Evolutionary conservation across 495 filamentous ascomycete species (phyloP).

Genomic region (Astrothelium subdiscretum): DNA sequence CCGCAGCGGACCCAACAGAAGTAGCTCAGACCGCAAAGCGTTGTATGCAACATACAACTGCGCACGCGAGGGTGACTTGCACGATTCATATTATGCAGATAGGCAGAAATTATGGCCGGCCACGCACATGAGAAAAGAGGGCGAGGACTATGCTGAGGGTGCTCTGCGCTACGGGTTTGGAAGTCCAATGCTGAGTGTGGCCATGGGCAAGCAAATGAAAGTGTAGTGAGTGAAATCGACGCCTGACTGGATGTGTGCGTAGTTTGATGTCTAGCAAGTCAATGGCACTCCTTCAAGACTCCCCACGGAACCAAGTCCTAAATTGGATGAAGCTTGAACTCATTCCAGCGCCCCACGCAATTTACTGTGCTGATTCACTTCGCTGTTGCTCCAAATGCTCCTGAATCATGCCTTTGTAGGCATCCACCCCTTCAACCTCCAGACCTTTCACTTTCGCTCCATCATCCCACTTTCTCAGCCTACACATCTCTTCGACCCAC

Average conservation of each 20-base stretch:
- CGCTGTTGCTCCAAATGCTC: constrained; percentile 5
- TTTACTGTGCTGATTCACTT: neutral
- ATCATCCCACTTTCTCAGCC: constrained; percentile 35
- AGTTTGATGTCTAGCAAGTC: neutral
- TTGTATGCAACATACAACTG: constrained; percentile 38
- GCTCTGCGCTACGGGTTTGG: constrained; percentile 32
- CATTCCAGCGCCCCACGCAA: neutral
- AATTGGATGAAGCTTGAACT: neutral
- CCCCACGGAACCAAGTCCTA: no score
- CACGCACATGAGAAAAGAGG: constrained; percentile 33
- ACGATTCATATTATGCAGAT: constrained; percentile 34
- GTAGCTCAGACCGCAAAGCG: constrained; percentile 29
- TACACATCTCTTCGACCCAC: constrained; percentile 31
- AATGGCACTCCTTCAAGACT: neutral
- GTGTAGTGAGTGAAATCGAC: neutral
- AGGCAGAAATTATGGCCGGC: constrained; percentile 31
- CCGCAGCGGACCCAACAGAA: constrained; percentile 33
- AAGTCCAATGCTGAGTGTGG: constrained; percentile 33
- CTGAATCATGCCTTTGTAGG: constrained; percentile 26
- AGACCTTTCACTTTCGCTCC: constrained; percentile 29
- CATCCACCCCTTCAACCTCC: constrained; percentile 22
- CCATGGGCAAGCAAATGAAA: constrained; percentile 12
- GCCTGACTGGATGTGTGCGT: neutral
- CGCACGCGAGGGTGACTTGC: constrained; percentile 32
- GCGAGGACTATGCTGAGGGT: constrained; percentile 31